Evolutionary conservation across 148 eudicot species (phyloP).

Genomic region (Rhododendron molle): DNA sequence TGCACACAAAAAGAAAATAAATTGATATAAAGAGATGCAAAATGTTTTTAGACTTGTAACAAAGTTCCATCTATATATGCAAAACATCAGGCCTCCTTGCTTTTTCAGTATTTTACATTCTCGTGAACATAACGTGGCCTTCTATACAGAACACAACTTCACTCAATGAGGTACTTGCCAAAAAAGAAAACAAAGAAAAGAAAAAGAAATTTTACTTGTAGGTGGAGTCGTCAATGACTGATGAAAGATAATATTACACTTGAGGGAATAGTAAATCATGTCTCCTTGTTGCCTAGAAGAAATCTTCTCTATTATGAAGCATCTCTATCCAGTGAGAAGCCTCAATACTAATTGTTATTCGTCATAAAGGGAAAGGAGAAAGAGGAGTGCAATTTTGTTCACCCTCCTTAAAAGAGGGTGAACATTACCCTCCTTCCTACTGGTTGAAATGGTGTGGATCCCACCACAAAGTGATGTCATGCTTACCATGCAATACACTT

Average conservation of each 20-base stretch:
- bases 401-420: too few relatives aligned
- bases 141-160: background rate
- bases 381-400: too few relatives aligned
- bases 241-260: background rate
- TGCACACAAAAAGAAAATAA: background rate
- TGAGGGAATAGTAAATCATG: background rate
- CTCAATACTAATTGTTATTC: background rate
- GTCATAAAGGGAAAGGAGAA: background rate
- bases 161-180: background rate
- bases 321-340: background rate
- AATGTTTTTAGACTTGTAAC: background rate
- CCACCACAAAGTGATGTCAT: too few relatives aligned
- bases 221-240: background rate
- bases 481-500: too few relatives aligned
- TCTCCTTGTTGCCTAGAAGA: background rate
- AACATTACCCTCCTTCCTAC: too few relatives aligned
- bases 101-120: background rate
- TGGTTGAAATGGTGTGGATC: too few relatives aligned
- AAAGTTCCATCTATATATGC: background rate
- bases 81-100: background rate
- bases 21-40: background rate
- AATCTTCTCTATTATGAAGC: background rate
- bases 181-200: background rate
- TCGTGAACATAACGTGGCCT: background rate
- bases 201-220: background rate